Evolutionary conservation across 2,329 filamentous ascomycete species (phyloP).

Genomic region (Monosporascus cannonballus): DNA sequence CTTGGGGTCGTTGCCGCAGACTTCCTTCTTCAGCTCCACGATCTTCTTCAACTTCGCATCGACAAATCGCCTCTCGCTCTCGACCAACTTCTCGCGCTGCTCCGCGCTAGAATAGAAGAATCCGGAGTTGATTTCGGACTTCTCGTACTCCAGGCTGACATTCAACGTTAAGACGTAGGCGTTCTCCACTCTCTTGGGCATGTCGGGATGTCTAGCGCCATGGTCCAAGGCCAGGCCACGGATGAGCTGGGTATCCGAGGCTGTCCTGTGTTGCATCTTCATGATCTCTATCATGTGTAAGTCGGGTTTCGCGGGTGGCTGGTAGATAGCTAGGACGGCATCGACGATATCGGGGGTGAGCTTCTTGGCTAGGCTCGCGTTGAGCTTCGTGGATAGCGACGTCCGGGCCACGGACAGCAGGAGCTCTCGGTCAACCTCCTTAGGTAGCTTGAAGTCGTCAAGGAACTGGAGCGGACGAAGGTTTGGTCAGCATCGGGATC

Average conservation of each 20-base stretch:
- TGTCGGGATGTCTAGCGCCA: constrained; percentile 92
- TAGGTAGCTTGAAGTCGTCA: constrained; percentile 84
- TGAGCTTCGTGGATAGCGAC: constrained; percentile 92
- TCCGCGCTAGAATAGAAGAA: constrained; percentile 99
- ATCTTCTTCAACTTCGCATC: constrained; percentile 97
- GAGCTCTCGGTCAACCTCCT: constrained; percentile 87
- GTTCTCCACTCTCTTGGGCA: constrained; percentile 95
- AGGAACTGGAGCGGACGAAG: constrained; percentile 59
- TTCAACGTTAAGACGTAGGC: constrained; percentile 93
- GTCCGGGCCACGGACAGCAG: constrained; percentile 89
- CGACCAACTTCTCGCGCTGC: constrained; percentile 94
- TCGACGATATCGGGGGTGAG: constrained; percentile 95
- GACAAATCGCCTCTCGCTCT: constrained; percentile 92
- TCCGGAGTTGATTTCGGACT: constrained; percentile 97
- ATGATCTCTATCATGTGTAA: constrained; percentile 99
- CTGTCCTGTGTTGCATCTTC: constrained; percentile 99
- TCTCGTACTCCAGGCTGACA: constrained; percentile 96
- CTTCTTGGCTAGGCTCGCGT: constrained; percentile 78
- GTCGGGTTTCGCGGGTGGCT: constrained; percentile 85
- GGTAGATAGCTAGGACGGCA: constrained; percentile 89
- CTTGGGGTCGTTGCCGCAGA: constrained; percentile 86
- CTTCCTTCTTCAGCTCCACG: constrained; percentile 94
- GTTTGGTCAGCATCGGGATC: background rate
- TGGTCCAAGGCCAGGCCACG: constrained; percentile 89
- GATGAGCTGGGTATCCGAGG: constrained; percentile 93